Percentiles rank a stretch among this genome's conserved stretches.
phyloP scores from a whole-genome alignment of 768 basidiomycete genomes.

The Macrolepiota fuliginosa region DNA sequence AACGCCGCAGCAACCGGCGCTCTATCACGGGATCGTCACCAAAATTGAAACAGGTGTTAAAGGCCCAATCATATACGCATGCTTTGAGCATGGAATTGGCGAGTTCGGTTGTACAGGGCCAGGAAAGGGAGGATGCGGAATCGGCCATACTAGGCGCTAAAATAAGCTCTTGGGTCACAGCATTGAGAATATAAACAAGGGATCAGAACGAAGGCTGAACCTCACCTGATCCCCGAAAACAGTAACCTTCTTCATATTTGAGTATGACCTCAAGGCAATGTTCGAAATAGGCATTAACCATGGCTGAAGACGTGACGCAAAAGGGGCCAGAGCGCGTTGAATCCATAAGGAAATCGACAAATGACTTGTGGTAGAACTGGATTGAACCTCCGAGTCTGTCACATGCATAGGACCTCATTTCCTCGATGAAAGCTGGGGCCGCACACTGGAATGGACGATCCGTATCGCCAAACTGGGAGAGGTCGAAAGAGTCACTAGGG shows the following conservation, averaged over 20 bases:
- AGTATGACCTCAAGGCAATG: not conserved
- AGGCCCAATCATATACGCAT: not conserved
- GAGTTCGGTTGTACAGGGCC: not conserved
- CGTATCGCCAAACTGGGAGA: not conserved
- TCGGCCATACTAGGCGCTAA: too few relatives aligned
- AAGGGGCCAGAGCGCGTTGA: not conserved
- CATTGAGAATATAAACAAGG: not conserved
- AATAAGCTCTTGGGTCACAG: not conserved
- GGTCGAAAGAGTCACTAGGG: not conserved
- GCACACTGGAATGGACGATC: not conserved
- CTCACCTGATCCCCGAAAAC: not conserved
- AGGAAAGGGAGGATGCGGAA: not conserved
- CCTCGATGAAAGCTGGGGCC: too few relatives aligned
- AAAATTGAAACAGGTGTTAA: not conserved
- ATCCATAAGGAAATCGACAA: not conserved
- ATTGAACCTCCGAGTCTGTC: not conserved
- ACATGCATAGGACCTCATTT: not conserved
- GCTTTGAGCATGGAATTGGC: not conserved
- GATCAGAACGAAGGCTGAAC: not conserved
- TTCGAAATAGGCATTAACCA: not conserved
- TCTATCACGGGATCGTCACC: not conserved
- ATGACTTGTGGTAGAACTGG: slow-evolving; percentile 7
- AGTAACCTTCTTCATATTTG: not conserved
- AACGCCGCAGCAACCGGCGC: too few relatives aligned
- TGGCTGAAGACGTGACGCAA: not conserved